Evolutionary conservation across 371 early-diverging fungal species (phyloP).

Genomic region (Syncephalis plumigaleata): DNA sequence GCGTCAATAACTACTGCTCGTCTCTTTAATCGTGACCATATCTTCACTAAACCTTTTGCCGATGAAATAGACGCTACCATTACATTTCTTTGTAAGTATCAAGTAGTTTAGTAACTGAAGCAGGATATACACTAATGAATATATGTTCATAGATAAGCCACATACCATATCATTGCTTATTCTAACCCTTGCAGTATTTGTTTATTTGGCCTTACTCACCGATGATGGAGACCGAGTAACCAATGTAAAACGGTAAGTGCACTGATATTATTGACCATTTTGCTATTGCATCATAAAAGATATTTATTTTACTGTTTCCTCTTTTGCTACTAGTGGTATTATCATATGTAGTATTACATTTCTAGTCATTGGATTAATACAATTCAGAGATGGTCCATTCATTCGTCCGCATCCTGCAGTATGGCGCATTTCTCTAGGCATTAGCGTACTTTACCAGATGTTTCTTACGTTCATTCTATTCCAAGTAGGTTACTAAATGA

Average conservation of each 20-base stretch:
- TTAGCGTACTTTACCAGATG: constrained; percentile 74
- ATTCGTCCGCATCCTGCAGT: constrained; percentile 89
- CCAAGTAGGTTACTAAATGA: constrained; percentile 51
- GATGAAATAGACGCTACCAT: background rate
- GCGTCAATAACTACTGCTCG: too few species aligned
- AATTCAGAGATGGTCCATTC: constrained; percentile 87
- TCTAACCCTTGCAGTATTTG: constrained; percentile 12
- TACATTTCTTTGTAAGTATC: background rate
- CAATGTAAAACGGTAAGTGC: constrained; percentile 18
- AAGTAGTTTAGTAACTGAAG: background rate
- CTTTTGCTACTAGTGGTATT: constrained; percentile 42
- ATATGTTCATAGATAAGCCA: constrained; percentile 11
- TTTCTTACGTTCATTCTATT: constrained; percentile 76
- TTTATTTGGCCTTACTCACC: constrained; percentile 18
- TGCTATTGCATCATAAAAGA: background rate
- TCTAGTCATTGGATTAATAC: constrained; percentile 65
- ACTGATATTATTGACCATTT: background rate
- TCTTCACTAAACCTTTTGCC: background rate
- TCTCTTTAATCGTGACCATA: too few species aligned
- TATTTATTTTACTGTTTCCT: background rate
- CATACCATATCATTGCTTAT: constrained; percentile 15
- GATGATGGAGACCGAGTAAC: constrained; percentile 15
- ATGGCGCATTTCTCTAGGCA: constrained; percentile 76
- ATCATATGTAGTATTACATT: constrained; percentile 50
- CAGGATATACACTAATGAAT: background rate